Evolutionary conservation across 2,329 filamentous ascomycete genomes (phyloP), one percentile per base, ranked within the genome.

Genomic region (Furcasterigmium furcatum): DNA sequence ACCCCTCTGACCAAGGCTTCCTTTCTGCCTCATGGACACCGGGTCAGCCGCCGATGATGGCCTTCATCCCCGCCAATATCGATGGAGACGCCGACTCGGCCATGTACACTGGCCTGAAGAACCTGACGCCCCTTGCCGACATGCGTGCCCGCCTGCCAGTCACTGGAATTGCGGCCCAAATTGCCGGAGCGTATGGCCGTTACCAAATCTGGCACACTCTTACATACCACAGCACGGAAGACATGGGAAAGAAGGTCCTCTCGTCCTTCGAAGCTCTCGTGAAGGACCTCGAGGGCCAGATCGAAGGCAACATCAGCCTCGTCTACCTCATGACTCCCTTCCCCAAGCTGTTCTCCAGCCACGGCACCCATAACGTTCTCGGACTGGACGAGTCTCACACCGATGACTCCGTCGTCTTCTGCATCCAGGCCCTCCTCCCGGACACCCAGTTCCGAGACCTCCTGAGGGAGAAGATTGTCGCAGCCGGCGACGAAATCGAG

Each of bases 311-410:
- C 5, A 19, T 53, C 8, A 36, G 38, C 12, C 39, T 47, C 12
- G 18, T 46, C 36, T 38, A 38, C 13, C 42, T 52, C 5, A 32
- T 44, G 9, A 24, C 44, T 7, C 51, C 51, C 9, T 44, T 45
- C 19, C 46, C 47, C 9, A 44, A 38, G 35, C 18, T 38, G 4
- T 38, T 45, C 9, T 43, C 41, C 1, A 29, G 27, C 13, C 16
- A 39, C 21, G 45, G 41, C 25, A 36, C 3, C 4, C 16, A 27
- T n/a, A 29, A 40, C 19, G 35, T 43, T 14, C 18, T 46, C 9
- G 40, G 45, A 3, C 35, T 46, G 13, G 20, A 35, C 9, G 14
- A 27, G 6, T 20, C 9, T 4, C 45, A 39, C 27, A 35, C 19
- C 2, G 20, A 5, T 16, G 30, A 30, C n/a, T 43, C 45, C 2